Evolutionary conservation across 164 flowering plant species (phyloP).

Genomic region (Vitis labrusca): DNA sequence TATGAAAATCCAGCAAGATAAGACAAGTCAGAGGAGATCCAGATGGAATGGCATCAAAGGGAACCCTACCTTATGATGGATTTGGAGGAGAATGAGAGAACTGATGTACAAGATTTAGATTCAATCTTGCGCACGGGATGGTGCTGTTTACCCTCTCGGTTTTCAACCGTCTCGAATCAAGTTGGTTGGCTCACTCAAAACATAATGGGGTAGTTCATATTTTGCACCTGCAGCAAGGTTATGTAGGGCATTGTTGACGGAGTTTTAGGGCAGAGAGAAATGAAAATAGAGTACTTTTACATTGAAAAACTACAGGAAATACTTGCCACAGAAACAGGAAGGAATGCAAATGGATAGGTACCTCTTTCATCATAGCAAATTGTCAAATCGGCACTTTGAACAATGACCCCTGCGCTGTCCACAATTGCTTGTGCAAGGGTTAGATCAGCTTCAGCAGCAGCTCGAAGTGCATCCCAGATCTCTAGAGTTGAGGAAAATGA

Average conservation of each 20-base stretch:
- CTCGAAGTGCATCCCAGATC: slow-evolving; percentile 97
- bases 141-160: slow-evolving; percentile 7
- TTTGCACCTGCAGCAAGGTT: slow-evolving; percentile 71
- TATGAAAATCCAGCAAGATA: not conserved
- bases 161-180: slow-evolving; percentile 52
- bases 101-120: slow-evolving; percentile 60
- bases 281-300: not conserved
- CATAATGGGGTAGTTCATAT: slow-evolving; percentile 86
- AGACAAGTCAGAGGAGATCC: not conserved
- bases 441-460: slow-evolving; percentile 86
- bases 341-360: slow-evolving; percentile 11
- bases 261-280: not conserved
- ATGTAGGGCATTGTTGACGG: not conserved
- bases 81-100: slow-evolving; percentile 18
- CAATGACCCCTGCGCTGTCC: slow-evolving; percentile 87
- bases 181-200: slow-evolving; percentile 87
- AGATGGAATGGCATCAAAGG: not conserved
- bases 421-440: slow-evolving; percentile 75
- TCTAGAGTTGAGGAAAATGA: slow-evolving; percentile 32
- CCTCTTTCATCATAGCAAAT: slow-evolving; percentile 94
- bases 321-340: not conserved
- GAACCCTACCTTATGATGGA: not conserved
- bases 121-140: slow-evolving; percentile 15
- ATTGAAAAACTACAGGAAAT: too few species aligned
- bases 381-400: slow-evolving; percentile 75